Evolutionary conservation across 208 protist genomes (phyloP), one percentile per base, ranked within the genome.

Genomic region (Leishmania turanica): DNA sequence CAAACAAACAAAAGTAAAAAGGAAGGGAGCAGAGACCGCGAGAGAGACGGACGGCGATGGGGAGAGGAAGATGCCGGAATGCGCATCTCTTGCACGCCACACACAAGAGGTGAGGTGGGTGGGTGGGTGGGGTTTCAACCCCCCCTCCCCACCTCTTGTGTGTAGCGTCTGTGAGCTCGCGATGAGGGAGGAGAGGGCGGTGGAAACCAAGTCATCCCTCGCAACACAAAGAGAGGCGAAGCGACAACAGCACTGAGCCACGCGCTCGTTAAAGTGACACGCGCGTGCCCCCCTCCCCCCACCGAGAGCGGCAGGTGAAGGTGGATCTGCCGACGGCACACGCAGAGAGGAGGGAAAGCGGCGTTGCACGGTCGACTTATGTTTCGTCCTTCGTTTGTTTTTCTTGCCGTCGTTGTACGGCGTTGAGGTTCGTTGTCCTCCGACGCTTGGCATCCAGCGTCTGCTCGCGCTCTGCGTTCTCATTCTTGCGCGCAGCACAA

Each of bases 211-310:
- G 40, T 70, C 15, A 47, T 47, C 19, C 65, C 15, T n/a, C 65
- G 65, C 54, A 83, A 27, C 56, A 84, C 74, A 80, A 81, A 81
- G 81, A 82, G 68, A 56, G n/a, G 49, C 15, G 31, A 75, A 47
- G 37, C 7, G 37, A 8, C 21, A 47, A 15, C 65, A 70, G 42
- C 15, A 47, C 65, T 70, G 17, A 42, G 40, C 15, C 42, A 42
- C 31, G 34, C 65, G 21, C 13, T 1, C 65, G 65, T 27, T 9
- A 3, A 40, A 47, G 31, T n/a, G 37, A 13, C 37, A 47, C 2
- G 24, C 65, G 65, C 65, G 24, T 19, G 37, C 34, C n/a, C 54
- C 56, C 56, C 24, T 37, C 15, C 40, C 54, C 34, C 37, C 65
- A 0, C 34, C 9, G 19, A 47, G 31, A 70, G 65, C 37, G 4